Evolutionary conservation across 176 grass and related monocot genomes (phyloP), one percentile per base, ranked within the genome.

Genomic region (Ensete glaucum): DNA sequence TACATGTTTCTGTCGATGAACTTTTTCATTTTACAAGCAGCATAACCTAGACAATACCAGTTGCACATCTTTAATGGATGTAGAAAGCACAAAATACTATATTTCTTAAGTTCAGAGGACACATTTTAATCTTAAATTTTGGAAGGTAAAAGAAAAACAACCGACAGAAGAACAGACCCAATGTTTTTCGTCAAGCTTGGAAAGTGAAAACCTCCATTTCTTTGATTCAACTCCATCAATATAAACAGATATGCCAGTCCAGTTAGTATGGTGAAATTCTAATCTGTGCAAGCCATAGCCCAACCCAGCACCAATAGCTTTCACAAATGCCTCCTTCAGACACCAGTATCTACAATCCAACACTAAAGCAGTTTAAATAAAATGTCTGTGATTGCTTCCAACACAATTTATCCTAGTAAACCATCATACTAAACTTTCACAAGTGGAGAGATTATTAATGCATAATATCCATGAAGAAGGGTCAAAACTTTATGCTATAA

Each of bases 261-360:
- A 98, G 3, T 84, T 62, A 23, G 50, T 54, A 74, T 90, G 85
- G 81, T 83, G 85, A 65, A 97, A 92, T 83, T 93, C 93, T 74
- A 93, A 72, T 54, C 85, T 87, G 20, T 73, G 73, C 54, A 96
- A 50, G n/a, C 93, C 93, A 85, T 90, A 92, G 11, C 77, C 79
- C 76, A 97, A 23, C 19, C 93, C 90, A 80, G 85, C 70, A 54
- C 93, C 90, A 34, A 78, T 64, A n/a, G 85, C 93, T 84, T 97
- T 97, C 9, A 92, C 79, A 78, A 83, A 97, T 73, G 93, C 87
- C 79, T 97, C 87, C 74, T 97, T 97, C 19, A 97, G 90, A 71
- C 79, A 88, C 87, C 90, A 98, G 72, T 91, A 91, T 78, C 94
- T 98, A 63, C 50, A 86, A 69, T 27, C 12, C 43, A 21, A 49